phyloP scores from a whole-genome alignment of 2,329 filamentous ascomycete genomes.

The Pestalotiopsis sp. region DNA sequence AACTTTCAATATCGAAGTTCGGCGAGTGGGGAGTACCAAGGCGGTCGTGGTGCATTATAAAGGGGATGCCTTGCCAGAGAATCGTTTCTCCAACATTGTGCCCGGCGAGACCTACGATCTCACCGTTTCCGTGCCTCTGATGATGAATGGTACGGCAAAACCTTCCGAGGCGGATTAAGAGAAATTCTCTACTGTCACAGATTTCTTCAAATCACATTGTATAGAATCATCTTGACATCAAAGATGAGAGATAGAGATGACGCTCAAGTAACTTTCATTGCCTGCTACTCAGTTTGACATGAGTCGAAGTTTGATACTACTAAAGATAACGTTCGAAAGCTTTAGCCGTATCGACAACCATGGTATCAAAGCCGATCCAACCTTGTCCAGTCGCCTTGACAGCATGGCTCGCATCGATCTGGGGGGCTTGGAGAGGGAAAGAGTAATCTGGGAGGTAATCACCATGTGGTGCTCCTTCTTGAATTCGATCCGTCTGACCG shows the following conservation, averaged over 20 bases:
- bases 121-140: conserved; percentile 36
- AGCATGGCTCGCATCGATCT: conserved; percentile 16
- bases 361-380: conserved; percentile 21
- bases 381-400: conserved; percentile 17
- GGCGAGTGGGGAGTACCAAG: conserved; percentile 39
- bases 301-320: neutral
- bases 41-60: conserved; percentile 43
- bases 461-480: conserved; percentile 38
- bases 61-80: conserved; percentile 40
- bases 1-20: conserved; percentile 49
- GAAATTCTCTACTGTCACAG: neutral
- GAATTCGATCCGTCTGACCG: conserved; percentile 36
- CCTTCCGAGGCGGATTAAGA: neutral
- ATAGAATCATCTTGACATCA: too few relatives aligned
- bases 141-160: neutral
- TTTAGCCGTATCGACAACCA: conserved; percentile 21
- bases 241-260: too few relatives aligned
- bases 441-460: conserved; percentile 35
- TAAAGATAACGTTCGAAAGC: conserved; percentile 20
- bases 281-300: neutral
- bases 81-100: conserved; percentile 44
- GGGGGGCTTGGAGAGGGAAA: conserved; percentile 4
- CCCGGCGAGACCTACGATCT: conserved; percentile 48
- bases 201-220: too few relatives aligned
- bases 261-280: too few relatives aligned